Conservation (phyloP, 1,139 yeast genomes). For the Lodderomyces margitis region DNA sequence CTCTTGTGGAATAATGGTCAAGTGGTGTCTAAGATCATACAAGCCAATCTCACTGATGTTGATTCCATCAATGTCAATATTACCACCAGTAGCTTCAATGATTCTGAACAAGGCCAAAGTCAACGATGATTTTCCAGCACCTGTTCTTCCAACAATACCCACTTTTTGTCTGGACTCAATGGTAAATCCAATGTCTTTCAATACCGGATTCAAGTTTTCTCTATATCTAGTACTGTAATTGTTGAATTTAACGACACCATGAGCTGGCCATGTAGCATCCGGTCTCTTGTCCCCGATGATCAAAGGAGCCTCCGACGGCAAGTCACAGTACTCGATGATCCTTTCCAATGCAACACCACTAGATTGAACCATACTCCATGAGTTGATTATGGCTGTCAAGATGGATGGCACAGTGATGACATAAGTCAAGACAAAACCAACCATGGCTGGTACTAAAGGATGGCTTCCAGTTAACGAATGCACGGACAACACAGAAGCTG, state of each 20-base stretch:
- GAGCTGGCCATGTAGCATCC: conserved; percentile 41
- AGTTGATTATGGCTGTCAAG: conserved; percentile 46
- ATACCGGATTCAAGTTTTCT: conserved; percentile 69
- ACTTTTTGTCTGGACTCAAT: conserved; percentile 62
- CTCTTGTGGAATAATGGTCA: conserved; percentile 47
- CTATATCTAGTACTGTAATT: conserved; percentile 68
- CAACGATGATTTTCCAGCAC: conserved; percentile 75
- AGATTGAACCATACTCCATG: conserved; percentile 70
- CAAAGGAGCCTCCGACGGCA: conserved; percentile 42
- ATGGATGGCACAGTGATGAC: conserved; percentile 49
- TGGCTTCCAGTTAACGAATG: conserved; percentile 18
- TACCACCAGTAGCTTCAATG: conserved; percentile 55
- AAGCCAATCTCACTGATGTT: conserved; percentile 48
- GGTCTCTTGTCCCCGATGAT: conserved; percentile 55
- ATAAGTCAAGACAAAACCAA: conserved; percentile 69
- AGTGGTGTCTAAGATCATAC: conserved; percentile 29
- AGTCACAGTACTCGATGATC: conserved; percentile 60
- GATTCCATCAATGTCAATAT: conserved; percentile 55
- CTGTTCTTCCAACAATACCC: conserved; percentile 79
- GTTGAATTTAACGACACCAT: conserved; percentile 54
- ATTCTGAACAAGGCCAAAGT: conserved; percentile 65
- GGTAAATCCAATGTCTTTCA: conserved; percentile 49
- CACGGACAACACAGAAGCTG: conserved; percentile 54
- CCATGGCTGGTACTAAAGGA: conserved; percentile 56
- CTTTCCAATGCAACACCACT: conserved; percentile 85